Conservation (phyloP, 2,329 filamentous ascomycete genomes). For the Colletotrichum lini region DNA sequence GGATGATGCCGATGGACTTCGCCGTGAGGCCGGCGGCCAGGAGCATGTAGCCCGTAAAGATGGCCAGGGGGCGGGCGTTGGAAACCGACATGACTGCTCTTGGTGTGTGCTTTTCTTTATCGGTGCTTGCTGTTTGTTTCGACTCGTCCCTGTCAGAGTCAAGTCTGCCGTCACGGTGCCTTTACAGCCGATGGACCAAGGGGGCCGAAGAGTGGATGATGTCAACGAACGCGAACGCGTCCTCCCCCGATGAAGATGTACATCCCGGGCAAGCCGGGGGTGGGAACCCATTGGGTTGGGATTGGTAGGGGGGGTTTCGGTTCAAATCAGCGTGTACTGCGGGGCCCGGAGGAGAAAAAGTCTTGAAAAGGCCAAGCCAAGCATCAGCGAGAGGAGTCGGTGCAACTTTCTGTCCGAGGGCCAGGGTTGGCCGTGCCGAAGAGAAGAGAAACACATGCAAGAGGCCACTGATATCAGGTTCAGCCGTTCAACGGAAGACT, state of each 20-base stretch:
- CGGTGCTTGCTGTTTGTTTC: not conserved
- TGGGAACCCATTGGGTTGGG: not conserved
- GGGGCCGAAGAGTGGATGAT: not conserved
- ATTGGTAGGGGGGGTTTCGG: slow-evolving; percentile 6
- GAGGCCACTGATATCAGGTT: not conserved
- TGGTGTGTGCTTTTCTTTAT: not conserved
- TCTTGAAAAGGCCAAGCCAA: slow-evolving; percentile 12
- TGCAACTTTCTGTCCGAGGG: slow-evolving; percentile 33
- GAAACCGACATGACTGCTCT: slow-evolving; percentile 22
- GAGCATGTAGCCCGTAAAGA: slow-evolving; percentile 45
- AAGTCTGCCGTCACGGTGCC: too few relatives aligned
- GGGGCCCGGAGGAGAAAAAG: slow-evolving; percentile 14
- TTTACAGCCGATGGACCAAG: too few relatives aligned
- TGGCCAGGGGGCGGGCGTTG: slow-evolving; percentile 44
- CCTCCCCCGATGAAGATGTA: not conserved
- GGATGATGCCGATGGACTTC: slow-evolving; percentile 42
- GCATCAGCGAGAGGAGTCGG: slow-evolving; percentile 17
- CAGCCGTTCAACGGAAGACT: too few relatives aligned
- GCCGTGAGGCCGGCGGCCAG: slow-evolving; percentile 42
- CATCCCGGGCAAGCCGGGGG: not conserved
- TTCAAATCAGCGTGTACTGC: not conserved
- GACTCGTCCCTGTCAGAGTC: too few relatives aligned
- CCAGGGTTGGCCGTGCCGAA: not conserved
- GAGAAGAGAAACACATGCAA: not conserved
- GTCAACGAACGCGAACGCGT: not conserved